Percentiles rank a stretch among this genome's conserved stretches.
phyloP scores from a whole-genome alignment of 2,329 filamentous ascomycete species.

The Magnaporthiopsis poae region DNA sequence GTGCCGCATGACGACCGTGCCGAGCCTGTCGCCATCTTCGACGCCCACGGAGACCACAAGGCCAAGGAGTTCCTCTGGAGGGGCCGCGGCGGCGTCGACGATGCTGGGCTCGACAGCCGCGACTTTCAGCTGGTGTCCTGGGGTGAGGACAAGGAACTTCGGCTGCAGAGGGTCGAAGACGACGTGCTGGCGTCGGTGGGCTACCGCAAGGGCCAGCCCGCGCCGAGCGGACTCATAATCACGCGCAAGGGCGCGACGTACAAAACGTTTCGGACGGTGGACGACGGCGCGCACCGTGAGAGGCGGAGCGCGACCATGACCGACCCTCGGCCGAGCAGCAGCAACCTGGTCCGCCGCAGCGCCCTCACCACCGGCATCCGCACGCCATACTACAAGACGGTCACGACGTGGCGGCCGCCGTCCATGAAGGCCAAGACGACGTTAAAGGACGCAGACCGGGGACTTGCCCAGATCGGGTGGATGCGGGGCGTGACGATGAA shows the following conservation, averaged over 20 bases:
- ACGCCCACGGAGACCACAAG: conserved; percentile 52
- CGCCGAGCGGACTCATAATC: conserved; percentile 55
- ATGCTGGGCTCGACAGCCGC: conserved; percentile 64
- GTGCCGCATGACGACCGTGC: conserved; percentile 33
- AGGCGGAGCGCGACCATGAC: conserved; percentile 53
- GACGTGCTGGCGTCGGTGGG: conserved; percentile 59
- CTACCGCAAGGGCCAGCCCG: conserved; percentile 58
- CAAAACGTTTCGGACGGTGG: conserved; percentile 70
- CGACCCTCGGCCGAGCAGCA: conserved; percentile 40
- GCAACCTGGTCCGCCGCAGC: conserved; percentile 24
- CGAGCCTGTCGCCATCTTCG: conserved; percentile 47
- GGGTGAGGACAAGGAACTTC: conserved; percentile 73
- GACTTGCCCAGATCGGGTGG: conserved; percentile 54
- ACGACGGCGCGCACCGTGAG: conserved; percentile 47
- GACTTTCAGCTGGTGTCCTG: conserved; percentile 91
- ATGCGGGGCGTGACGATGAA: conserved; percentile 60
- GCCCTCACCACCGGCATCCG: conserved; percentile 35
- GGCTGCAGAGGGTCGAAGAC: conserved; percentile 63
- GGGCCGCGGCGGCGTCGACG: conserved; percentile 56
- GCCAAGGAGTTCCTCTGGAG: conserved; percentile 81
- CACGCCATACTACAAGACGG: conserved; percentile 24
- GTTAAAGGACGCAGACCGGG: conserved; percentile 34
- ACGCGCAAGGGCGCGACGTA: conserved; percentile 80
- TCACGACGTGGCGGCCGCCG: conserved; percentile 40
- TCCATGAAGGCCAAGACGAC: conserved; percentile 49